Evolutionary conservation across 2,329 filamentous ascomycete species (phyloP), one percentile per base, ranked within the genome.

Genomic region (Trichophyton verrucosum): DNA sequence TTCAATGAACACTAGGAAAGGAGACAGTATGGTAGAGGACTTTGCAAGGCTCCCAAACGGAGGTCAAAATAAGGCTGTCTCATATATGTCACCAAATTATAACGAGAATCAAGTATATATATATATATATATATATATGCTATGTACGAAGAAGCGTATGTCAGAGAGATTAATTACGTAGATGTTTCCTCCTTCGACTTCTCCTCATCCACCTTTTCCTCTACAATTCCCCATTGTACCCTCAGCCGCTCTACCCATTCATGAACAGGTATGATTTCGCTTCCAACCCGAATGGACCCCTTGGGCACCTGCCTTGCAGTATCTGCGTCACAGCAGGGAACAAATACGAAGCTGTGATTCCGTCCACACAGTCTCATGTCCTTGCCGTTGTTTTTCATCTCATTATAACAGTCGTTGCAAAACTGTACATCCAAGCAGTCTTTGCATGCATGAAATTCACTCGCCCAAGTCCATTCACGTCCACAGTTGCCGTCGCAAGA

Each of bases 391-490:
- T 60, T 53, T 49, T 65, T 64, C 0, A 68, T 57, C 11, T 63
- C 64, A 7, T 66, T 60, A 9, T 64, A 61, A 57, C 68, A 71
- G 4, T 62, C 47, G n/a, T 20, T 24, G 9, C 65, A 65, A 47
- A 71, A 66, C 3, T 64, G 62, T 22, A 70, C 58, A 30, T 69
- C 61, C 2, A 64, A 65, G 57, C 69, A 72, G 57, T 71, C 68
- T 60, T 62, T 65, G 63, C 69, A 71, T 57, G 64, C 65, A 59
- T 68, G 67, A 58, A 71, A 65, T 24, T 70, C 65, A 38, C 67
- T 63, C 8, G 68, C 66, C n/a, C 62, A 63, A 13, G 58, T 56
- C 67, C 66, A 71, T 13, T 30, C 53, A 42, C 22, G 55, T 9
- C 59, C 46, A 38, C 65, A 67, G 17, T 9, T 9, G 4, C 64